Conservation (phyloP, 2,329 filamentous ascomycete genomes). For the Fusarium staphyleae region DNA sequence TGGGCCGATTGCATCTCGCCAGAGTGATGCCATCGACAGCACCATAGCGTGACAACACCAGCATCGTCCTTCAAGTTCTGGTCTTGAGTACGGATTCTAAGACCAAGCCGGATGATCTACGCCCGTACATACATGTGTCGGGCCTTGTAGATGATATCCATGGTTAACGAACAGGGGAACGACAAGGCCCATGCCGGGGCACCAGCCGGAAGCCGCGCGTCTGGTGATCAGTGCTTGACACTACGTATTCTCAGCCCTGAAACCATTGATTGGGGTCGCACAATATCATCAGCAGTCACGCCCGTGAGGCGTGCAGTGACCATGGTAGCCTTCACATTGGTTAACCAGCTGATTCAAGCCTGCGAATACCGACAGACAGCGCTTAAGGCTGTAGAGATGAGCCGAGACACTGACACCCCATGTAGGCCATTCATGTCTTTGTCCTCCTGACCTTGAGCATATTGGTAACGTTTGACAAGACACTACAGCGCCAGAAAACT, state of each 20-base stretch:
- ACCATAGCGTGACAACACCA: background rate
- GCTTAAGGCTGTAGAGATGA: conserved; percentile 10
- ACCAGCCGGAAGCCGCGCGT: conserved; percentile 4
- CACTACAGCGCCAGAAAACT: background rate
- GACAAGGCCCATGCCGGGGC: background rate
- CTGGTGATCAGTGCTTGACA: conserved; percentile 5
- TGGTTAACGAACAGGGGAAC: background rate
- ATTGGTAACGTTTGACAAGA: background rate
- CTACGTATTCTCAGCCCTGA: background rate
- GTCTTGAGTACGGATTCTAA: background rate
- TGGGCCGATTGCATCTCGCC: background rate
- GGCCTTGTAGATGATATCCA: conserved; percentile 4
- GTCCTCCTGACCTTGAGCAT: background rate
- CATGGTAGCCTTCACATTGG: no score
- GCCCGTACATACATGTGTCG: conserved; percentile 11
- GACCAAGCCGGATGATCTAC: conserved; percentile 11
- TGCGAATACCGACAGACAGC: background rate
- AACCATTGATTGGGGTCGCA: background rate
- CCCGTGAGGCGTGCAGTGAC: background rate
- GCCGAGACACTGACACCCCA: conserved; percentile 7
- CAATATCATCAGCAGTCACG: conserved; percentile 1
- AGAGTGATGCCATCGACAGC: conserved; percentile 2
- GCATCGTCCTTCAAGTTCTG: background rate
- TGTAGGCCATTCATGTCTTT: background rate
- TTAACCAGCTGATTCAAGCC: conserved; percentile 9